Conservation (phyloP, 2,329 filamentous ascomycete genomes). For the Exophiala bonariae region DNA sequence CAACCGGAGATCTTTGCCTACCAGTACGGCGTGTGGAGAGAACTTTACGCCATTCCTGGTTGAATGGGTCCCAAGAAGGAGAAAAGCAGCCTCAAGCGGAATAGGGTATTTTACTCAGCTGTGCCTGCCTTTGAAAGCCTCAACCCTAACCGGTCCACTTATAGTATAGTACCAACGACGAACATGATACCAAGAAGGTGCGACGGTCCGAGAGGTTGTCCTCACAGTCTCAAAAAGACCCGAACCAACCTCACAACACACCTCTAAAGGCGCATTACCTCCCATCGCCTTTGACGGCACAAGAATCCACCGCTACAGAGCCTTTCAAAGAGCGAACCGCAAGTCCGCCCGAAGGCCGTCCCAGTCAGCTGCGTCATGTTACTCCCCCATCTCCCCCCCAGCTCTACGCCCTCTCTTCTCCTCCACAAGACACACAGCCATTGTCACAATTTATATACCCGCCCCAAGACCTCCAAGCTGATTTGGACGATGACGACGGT, state of each 20-base stretch:
- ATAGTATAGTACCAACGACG: slow-evolving; percentile 67
- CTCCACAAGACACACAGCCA: slow-evolving; percentile 74
- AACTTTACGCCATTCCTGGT: background rate
- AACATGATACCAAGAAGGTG: slow-evolving; percentile 75
- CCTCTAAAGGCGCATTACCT: slow-evolving; percentile 67
- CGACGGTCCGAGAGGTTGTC: slow-evolving; percentile 74
- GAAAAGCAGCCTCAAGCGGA: slow-evolving; percentile 83
- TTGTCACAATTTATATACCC: slow-evolving; percentile 80
- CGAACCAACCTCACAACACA: slow-evolving; percentile 39
- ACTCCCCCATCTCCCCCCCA: slow-evolving; percentile 50
- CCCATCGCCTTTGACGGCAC: slow-evolving; percentile 76
- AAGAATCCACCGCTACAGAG: slow-evolving; percentile 63
- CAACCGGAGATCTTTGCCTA: no score
- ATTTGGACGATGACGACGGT: slow-evolving; percentile 78
- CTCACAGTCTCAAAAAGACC: slow-evolving; percentile 52
- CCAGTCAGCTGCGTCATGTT: slow-evolving; percentile 52
- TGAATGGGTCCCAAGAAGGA: slow-evolving; percentile 56
- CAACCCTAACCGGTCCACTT: slow-evolving; percentile 28
- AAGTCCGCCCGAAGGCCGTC: slow-evolving; percentile 64
- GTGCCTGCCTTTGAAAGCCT: slow-evolving; percentile 23
- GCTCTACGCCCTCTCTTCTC: slow-evolving; percentile 54
- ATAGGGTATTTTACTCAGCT: slow-evolving; percentile 63
- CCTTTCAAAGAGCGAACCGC: slow-evolving; percentile 66
- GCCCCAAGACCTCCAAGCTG: slow-evolving; percentile 70
- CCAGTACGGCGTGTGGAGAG: background rate